Percentiles rank a stretch among this genome's conserved stretches.
Evolutionary conservation across 768 basidiomycete species (phyloP).

Genomic region (Austroboletus festivus): DNA sequence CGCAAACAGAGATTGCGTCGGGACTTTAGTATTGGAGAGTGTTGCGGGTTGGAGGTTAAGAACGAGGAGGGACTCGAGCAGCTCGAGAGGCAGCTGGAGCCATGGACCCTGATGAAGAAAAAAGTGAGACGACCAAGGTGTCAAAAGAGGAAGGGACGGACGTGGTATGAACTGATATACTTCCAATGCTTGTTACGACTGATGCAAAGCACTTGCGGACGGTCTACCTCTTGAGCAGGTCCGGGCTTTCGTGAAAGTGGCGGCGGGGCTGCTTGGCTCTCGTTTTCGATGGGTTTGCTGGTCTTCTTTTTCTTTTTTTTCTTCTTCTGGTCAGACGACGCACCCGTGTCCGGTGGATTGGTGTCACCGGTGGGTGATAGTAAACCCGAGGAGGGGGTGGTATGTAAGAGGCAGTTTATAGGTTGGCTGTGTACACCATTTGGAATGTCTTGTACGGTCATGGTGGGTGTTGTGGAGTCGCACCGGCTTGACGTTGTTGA

Average conservation of each 20-base stretch:
- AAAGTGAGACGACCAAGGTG: neutral
- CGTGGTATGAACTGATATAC: slow-evolving; percentile 89
- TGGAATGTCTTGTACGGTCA: too few species aligned
- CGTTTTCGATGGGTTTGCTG: slow-evolving; percentile 35
- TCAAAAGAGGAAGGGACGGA: slow-evolving; percentile 39
- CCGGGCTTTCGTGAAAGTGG: too few species aligned
- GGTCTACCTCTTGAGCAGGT: neutral
- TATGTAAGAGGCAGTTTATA: too few species aligned
- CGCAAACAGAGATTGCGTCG: too few species aligned
- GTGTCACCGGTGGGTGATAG: too few species aligned
- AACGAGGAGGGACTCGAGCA: slow-evolving; percentile 76
- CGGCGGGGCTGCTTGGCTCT: slow-evolving; percentile 1
- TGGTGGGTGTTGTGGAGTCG: too few species aligned
- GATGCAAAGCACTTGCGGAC: slow-evolving; percentile 66
- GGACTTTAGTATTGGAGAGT: slow-evolving; percentile 33
- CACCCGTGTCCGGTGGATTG: too few species aligned
- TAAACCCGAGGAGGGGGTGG: too few species aligned
- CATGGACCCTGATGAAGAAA: slow-evolving; percentile 74
- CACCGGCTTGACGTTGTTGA: too few species aligned
- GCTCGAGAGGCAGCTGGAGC: slow-evolving; percentile 84
- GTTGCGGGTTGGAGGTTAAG: slow-evolving; percentile 77
- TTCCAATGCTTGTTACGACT: slow-evolving; percentile 94
- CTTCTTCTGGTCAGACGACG: slow-evolving; percentile 55
- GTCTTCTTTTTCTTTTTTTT: slow-evolving; percentile 64
- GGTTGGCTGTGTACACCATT: too few species aligned